Evolutionary conservation across 208 protist species (phyloP).

Genomic region (Acanthamoeba sp.): DNA sequence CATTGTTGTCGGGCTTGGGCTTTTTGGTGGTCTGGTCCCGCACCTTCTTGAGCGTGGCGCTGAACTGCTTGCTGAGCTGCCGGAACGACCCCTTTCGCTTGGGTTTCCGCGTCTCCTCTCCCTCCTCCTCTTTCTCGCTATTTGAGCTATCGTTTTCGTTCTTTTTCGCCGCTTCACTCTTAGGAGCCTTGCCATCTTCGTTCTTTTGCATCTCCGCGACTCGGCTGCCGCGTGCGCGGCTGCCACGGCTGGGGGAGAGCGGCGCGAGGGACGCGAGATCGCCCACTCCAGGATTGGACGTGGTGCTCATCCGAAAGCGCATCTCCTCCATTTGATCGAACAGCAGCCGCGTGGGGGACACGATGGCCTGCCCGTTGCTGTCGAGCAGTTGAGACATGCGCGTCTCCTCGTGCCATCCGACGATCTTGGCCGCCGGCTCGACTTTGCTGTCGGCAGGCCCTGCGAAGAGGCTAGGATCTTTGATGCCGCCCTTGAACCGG

Average conservation of each 20-base stretch:
- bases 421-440: background rate
- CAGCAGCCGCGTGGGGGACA: background rate
- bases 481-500: background rate
- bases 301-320: background rate
- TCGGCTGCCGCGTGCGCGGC: background rate
- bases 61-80: conserved; percentile 64
- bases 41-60: conserved; percentile 57
- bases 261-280: background rate
- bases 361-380: background rate
- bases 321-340: conserved; percentile 53
- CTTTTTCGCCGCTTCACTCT: background rate
- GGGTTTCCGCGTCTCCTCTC: background rate
- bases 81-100: conserved; percentile 22
- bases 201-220: background rate
- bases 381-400: background rate
- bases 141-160: background rate
- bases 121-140: background rate
- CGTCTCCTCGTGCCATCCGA: background rate
- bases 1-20: background rate
- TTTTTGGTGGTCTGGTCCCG: background rate
- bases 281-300: background rate
- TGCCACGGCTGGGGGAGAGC: background rate
- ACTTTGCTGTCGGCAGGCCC: background rate
- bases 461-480: background rate
- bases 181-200: conserved; percentile 12